Percentiles rank a stretch among this genome's conserved stretches.
Evolutionary conservation across 805 yeast genomes (phyloP).

Genomic region (Jamesozyma piceae): DNA sequence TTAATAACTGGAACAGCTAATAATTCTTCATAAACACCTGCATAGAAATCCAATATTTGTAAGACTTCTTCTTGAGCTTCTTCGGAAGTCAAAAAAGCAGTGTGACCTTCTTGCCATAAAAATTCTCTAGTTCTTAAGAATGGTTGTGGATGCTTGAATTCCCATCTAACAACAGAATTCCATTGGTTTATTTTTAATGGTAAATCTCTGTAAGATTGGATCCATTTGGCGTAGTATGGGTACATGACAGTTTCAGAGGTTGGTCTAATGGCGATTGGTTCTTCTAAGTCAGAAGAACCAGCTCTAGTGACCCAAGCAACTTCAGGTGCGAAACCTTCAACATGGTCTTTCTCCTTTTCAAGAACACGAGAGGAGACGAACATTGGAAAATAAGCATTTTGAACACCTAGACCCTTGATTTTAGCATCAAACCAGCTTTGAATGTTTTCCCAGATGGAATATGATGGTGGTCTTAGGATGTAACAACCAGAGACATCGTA

Average conservation of each 20-base stretch:
- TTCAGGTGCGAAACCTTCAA: slow-evolving; percentile 99
- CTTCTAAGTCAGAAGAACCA: slow-evolving; percentile 88
- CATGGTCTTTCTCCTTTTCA: slow-evolving; percentile 96
- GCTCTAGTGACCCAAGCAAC: slow-evolving; percentile 99
- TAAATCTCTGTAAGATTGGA: slow-evolving; percentile 94
- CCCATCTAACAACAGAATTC: slow-evolving; percentile 99
- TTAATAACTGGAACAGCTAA: slow-evolving; percentile 95
- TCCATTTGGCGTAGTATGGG: slow-evolving; percentile 98
- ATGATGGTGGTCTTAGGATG: slow-evolving; percentile 92
- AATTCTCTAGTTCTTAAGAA: slow-evolving; percentile 97
- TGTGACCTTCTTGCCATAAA: slow-evolving; percentile 99
- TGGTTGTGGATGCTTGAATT: slow-evolving; percentile 99
- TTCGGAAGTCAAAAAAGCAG: slow-evolving; percentile 80
- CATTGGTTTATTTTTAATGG: slow-evolving; percentile 96
- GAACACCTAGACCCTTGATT: slow-evolving; percentile 84
- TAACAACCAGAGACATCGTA: slow-evolving; percentile 98
- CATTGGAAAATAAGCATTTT: slow-evolving; percentile 97
- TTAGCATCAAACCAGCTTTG: slow-evolving; percentile 75
- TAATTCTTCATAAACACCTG: slow-evolving; percentile 76
- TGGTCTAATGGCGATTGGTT: slow-evolving; percentile 98
- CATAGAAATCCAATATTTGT: slow-evolving; percentile 79
- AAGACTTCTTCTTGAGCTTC: slow-evolving; percentile 78
- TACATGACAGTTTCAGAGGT: slow-evolving; percentile 99
- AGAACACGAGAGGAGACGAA: slow-evolving; percentile 86
- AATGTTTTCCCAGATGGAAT: slow-evolving; percentile 87